Base-by-base conservation (phyloP, 2,329 filamentous ascomycete species). In the Fusarium sp. region DNA sequence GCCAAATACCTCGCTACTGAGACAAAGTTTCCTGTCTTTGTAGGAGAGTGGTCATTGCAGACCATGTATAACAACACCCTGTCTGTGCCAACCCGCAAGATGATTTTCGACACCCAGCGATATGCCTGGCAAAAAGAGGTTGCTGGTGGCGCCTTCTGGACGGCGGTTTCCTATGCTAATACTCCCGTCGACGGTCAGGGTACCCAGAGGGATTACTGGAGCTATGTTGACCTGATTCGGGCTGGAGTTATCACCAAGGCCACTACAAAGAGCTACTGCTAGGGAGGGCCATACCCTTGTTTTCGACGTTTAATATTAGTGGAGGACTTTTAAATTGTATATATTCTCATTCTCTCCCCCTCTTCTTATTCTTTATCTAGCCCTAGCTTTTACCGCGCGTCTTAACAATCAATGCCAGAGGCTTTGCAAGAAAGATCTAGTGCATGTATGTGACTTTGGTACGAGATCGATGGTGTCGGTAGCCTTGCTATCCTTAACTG, bases 161-260 rank as follows among this genome's bases (percentile, higher is more conserved):
- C 27, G 10, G 40, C 50, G 17, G 39, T 53, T 3, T 53, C 50
- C n/a, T 53, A 53, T 7, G 15, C 50, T 6, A 53, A 7, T 17
- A 27, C 27, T 4, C 20, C 50, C 7, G 50, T 53, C 9, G 50
- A 53, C 14, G 50, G 50, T 10, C 40, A 53, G 25, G 40, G 50
- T 25, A 25, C 3, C 3, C 50, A 53, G 50, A 27, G 50, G 14
- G 50, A 53, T n/a, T 53, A 53, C 11, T 53, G 50, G 50, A 53
- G 50, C 13, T 53, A 53, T 35, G 27, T 53, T 0, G 40, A 53
- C 13, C 7, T 53, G 30, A 7, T 53, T 32, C 30, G 50, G 13
- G 50, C 50, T n/a, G 50, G 50, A 1, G 50, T 53, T 2, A 46
- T 53, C 4, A 53, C 50, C 0, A 53, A 53, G n/a, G 40, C 50